Evolutionary conservation across 1,284 basidiomycete species (phyloP).

Genomic region (Anthracocystis setariae): DNA sequence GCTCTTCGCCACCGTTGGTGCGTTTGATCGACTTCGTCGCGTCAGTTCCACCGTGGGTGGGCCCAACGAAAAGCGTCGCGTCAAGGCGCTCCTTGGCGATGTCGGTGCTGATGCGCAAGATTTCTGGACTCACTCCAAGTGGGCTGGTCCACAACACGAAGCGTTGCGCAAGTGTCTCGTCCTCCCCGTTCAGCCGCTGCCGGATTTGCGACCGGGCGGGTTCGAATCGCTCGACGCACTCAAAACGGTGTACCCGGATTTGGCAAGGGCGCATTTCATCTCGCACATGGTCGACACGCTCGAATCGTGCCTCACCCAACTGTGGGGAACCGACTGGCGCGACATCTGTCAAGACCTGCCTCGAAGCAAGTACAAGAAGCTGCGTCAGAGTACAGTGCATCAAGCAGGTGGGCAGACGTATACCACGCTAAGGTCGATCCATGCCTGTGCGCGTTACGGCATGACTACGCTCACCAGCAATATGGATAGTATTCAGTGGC

Average conservation of each 20-base stretch:
- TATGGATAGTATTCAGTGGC: slow-evolving; percentile 54
- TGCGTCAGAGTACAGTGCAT: slow-evolving; percentile 27
- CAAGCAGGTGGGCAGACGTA: slow-evolving; percentile 40
- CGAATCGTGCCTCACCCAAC: slow-evolving; percentile 33
- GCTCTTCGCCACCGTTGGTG: slow-evolving; percentile 37
- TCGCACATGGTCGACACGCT: slow-evolving; percentile 45
- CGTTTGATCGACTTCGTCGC: slow-evolving; percentile 33
- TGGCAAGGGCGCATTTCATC: slow-evolving; percentile 33
- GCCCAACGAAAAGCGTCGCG: slow-evolving; percentile 42
- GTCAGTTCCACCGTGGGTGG: slow-evolving; percentile 46
- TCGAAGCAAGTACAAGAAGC: slow-evolving; percentile 37
- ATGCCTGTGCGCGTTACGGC: slow-evolving; percentile 31
- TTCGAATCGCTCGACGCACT: slow-evolving; percentile 22
- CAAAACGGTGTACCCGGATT: slow-evolving; percentile 31
- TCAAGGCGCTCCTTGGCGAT: slow-evolving; percentile 34
- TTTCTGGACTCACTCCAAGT: slow-evolving; percentile 45
- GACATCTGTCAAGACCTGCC: slow-evolving; percentile 37
- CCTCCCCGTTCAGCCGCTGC: no score
- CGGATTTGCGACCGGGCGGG: no score
- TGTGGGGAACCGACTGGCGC: slow-evolving; percentile 43
- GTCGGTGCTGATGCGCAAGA: slow-evolving; percentile 15
- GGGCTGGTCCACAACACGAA: no score
- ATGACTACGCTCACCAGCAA: slow-evolving; percentile 56
- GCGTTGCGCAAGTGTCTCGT: no score
- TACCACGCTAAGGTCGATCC: slow-evolving; percentile 26